Conservation (phyloP, 163 green algal species). For the Picocystis sp. region DNA sequence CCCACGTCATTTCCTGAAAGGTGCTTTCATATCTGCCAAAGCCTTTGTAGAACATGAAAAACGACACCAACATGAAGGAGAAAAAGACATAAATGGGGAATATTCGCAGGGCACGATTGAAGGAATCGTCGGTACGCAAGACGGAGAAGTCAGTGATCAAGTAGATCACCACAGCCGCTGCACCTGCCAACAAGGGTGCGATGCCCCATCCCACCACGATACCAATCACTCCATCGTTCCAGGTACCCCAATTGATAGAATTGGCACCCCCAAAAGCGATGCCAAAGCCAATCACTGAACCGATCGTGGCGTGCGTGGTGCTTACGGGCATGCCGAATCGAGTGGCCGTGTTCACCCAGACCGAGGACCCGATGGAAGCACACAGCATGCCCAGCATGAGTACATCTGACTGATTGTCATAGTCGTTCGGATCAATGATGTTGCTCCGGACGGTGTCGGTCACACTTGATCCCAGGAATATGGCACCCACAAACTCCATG, state of each 20-base stretch:
- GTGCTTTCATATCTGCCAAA: background rate
- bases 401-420: conserved; percentile 6
- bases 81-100: conserved; percentile 28
- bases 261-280: conserved; percentile 14
- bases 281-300: conserved; percentile 19
- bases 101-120: conserved; percentile 25
- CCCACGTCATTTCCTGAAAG: no score
- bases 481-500: conserved; percentile 50
- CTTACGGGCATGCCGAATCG: conserved; percentile 30
- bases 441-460: conserved; percentile 29
- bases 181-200: conserved; percentile 25
- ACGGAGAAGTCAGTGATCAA: conserved; percentile 14
- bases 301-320: conserved; percentile 34
- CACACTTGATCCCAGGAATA: conserved; percentile 42
- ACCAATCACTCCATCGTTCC: conserved; percentile 20
- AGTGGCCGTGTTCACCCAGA: conserved; percentile 18
- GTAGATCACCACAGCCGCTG: conserved; percentile 22
- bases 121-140: conserved; percentile 22
- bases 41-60: conserved; percentile 29
- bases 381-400: conserved; percentile 26
- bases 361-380: conserved; percentile 14
- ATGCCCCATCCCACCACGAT: conserved; percentile 36
- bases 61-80: conserved; percentile 18
- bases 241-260: conserved; percentile 31
- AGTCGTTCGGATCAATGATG: conserved; percentile 18